These are phyloP conservation scores for Ascosphaera pollenicola DNA, from an alignment of 2,329 filamentous ascomycete species.

Conservation along the genomic window DNA sequence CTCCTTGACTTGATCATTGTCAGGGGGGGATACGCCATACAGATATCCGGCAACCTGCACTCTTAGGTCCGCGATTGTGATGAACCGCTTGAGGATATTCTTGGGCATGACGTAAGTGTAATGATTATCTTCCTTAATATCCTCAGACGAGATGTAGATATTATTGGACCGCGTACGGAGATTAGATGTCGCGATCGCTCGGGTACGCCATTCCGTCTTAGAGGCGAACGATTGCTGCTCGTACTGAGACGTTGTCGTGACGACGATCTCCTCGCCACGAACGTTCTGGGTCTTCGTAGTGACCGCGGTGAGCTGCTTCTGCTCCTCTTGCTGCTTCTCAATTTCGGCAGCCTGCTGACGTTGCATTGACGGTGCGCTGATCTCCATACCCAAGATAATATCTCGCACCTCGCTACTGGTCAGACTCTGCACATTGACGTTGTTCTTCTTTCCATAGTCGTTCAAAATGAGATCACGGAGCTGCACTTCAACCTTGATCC, in stretches of 20 bases:
- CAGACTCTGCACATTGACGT: slow-evolving; percentile 92
- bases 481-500: slow-evolving; percentile 98
- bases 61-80: slow-evolving; percentile 86
- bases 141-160: slow-evolving; percentile 94
- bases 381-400: slow-evolving; percentile 99
- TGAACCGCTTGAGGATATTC: slow-evolving; percentile 95
- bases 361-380: slow-evolving; percentile 92
- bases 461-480: slow-evolving; percentile 89
- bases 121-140: slow-evolving; percentile 67
- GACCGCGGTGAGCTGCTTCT: slow-evolving; percentile 86
- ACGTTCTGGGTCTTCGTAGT: slow-evolving; percentile 98
- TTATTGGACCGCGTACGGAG: slow-evolving; percentile 87
- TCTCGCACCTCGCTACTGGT: slow-evolving; percentile 94
- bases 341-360: slow-evolving; percentile 96
- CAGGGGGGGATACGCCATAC: slow-evolving; percentile 76
- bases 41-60: slow-evolving; percentile 93
- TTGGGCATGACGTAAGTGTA: slow-evolving; percentile 98
- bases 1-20: slow-evolving; percentile 95
- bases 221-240: slow-evolving; percentile 96
- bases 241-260: slow-evolving; percentile 93
- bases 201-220: slow-evolving; percentile 95
- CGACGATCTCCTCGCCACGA: slow-evolving; percentile 91
- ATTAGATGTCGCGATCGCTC: slow-evolving; percentile 92
- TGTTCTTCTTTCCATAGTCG: slow-evolving; percentile 99
- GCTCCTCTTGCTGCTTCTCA: slow-evolving; percentile 95